Base-by-base conservation (phyloP, 805 yeast species). In the Yamadazyma insecticola region DNA sequence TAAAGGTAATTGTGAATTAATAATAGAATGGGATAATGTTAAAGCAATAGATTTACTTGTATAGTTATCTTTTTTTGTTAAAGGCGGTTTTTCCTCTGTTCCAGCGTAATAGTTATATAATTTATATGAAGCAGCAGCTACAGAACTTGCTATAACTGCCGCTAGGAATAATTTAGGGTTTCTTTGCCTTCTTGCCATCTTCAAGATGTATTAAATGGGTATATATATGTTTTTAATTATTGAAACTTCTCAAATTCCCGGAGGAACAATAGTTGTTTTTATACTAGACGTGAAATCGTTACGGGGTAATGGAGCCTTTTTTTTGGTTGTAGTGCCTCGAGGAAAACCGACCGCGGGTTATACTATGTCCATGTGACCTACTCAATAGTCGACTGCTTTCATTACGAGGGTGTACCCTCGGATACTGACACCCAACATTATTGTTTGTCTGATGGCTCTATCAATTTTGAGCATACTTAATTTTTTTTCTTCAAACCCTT, bases 21-120 rank as follows among this genome's bases (percentile, higher is more conserved):
- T 45, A n/a, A 65, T 59, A 17, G 66, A 56, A 30, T 63, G 63
- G 27, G 66, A 62, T 26, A 65, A 54, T 6, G 71, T 65, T 40
- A 65, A 50, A 5, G 67, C 70, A 20, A 65, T 60, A 13, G 58
- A 47, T 38, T 62, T 60, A 33, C 48, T 48, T 16, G 53, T 45
- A 37, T 56, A 60, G 20, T 39, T 29, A 27, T 33, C 37, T 3
- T 29, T 25, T 32, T 9, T 14, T 18, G 23, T 5, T 10, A 4
- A 10, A 18, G 5, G 3, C 14, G 32, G 14, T 12, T 26, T 19
- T 15, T 21, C 17, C 13, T 22, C 11, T 17, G 16, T 15, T 19
- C 16, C 29, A 31, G 15, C 28, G 26, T 36, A 50, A 4, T 34
- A 37, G 17, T 53, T 45, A 44, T 61, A 62, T 2, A 60, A 17